phyloP scores from a whole-genome alignment of 2,329 filamentous ascomycete species.

The Cladosporium sp. region DNA sequence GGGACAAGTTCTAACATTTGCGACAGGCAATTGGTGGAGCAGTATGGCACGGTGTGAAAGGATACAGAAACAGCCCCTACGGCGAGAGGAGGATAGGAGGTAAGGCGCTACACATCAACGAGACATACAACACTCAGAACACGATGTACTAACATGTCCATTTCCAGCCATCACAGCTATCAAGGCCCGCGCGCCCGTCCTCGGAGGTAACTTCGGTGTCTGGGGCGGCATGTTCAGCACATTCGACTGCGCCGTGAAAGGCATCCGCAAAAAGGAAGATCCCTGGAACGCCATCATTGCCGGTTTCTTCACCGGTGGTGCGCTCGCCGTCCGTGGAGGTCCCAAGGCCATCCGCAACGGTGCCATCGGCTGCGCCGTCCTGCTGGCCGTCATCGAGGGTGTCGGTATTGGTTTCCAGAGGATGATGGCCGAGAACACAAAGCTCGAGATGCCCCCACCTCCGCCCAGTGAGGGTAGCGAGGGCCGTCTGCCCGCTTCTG shows the following conservation, averaged over 20 bases:
- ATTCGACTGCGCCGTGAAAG: constrained; percentile 96
- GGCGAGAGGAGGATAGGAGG: constrained; percentile 91
- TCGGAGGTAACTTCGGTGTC: constrained; percentile 96
- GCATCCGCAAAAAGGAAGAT: constrained; percentile 84
- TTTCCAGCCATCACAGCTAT: constrained; percentile 77
- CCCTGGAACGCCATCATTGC: constrained; percentile 97
- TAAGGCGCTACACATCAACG: constrained; percentile 17
- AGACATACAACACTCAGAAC: not conserved
- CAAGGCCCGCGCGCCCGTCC: constrained; percentile 92
- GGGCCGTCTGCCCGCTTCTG: constrained; percentile 21
- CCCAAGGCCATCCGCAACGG: constrained; percentile 89
- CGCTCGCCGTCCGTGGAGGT: constrained; percentile 86
- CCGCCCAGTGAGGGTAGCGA: constrained; percentile 35
- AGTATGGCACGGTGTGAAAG: constrained; percentile 97
- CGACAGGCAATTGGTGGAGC: constrained; percentile 44
- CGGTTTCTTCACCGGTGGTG: constrained; percentile 92
- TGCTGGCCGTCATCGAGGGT: constrained; percentile 93
- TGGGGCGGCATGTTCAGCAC: constrained; percentile 96
- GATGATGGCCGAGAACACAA: constrained; percentile 87
- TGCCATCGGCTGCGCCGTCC: constrained; percentile 90
- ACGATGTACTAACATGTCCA: not conserved
- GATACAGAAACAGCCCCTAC: constrained; percentile 52
- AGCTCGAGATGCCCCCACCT: constrained; percentile 60
- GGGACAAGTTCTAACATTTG: constrained; percentile 6
- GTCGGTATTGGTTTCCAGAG: constrained; percentile 94